Evolutionary conservation across 1,284 basidiomycete species (phyloP).

Genomic region (Cryptococcus sp.): DNA sequence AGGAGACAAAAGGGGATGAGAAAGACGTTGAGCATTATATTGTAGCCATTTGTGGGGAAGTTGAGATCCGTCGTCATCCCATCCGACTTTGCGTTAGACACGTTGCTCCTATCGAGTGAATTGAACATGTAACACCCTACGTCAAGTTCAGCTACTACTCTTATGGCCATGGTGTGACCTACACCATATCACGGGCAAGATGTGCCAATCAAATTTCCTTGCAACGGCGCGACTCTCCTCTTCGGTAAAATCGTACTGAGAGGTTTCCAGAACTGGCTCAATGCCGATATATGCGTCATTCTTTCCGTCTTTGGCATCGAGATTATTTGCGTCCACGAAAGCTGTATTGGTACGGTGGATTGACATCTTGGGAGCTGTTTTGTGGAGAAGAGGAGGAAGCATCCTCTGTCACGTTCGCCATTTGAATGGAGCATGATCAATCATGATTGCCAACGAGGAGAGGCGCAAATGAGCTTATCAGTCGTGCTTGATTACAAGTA

Average conservation of each 20-base stretch:
- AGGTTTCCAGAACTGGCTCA: conserved; percentile 3
- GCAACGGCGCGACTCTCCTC: conserved; percentile 19
- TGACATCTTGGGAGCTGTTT: no score
- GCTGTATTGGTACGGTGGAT: no score
- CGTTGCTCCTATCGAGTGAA: conserved; percentile 36
- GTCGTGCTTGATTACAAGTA: no score
- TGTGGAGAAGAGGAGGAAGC: no score
- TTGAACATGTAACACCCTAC: conserved; percentile 29
- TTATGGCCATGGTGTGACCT: not conserved
- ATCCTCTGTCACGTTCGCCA: no score
- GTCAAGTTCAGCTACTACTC: not conserved
- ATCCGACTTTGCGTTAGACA: conserved; percentile 39
- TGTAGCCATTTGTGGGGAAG: conserved; percentile 31
- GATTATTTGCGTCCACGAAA: not conserved
- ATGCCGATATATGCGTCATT: not conserved
- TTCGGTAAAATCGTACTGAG: conserved; percentile 19
- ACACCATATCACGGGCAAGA: conserved; percentile 29
- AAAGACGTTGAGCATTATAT: conserved; percentile 25
- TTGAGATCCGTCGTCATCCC: conserved; percentile 32
- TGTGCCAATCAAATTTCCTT: conserved; percentile 28
- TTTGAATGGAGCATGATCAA: no score
- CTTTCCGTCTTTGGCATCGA: not conserved
- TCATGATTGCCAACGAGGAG: no score
- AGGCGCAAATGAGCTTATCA: no score
- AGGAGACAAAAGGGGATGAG: conserved; percentile 25